Evolutionary conservation across 805 yeast genomes (phyloP), one percentile per base, ranked within the genome.

Genomic region (Middelhovenomyces tepae): DNA sequence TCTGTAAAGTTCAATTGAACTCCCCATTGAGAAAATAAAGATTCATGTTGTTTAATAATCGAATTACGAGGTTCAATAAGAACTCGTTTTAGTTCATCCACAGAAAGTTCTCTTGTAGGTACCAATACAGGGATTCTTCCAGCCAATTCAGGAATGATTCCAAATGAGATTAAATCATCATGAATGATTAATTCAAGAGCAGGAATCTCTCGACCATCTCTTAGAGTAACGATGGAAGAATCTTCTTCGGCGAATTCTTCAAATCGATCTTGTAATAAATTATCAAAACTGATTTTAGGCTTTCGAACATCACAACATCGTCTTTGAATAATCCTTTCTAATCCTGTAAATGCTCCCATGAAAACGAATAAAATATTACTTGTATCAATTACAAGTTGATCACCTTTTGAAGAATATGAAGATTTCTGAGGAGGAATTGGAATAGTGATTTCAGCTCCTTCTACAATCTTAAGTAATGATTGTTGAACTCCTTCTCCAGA

Each of bases 401-500:
- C 74, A 3, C 56, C 63, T 39, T 55, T 62, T 32, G 57, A 58
- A 3, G 56, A 44, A 8, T 30, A 9, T 28, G 28, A 31, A 32
- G 32, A 16, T 26, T 26, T 18, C 28, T 28, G 16, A 11, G 31
- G 17, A 2, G 31, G 23, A 6, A 29, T 23, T 4, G 35, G 21
- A n/a, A 68, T 53, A 34, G 65, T 66, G 2, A 73, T 67, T 8
- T 56, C 61, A 13, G 74, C 66, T 2, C 80, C 80, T 46, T 73
- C 80, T 22, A 73, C 60, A 28, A 73, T 56, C 43, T 74, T 74
- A 40, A 73, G 46, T 9, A 73, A 47, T 0, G 78, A 71, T 44
- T 73, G 79, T 43, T 73, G 80, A 11, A 74, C 79, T 31, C 80
- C 79, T 50, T 74, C 79, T 5, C 80, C 80, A 1, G 77, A 60